Percentiles rank a stretch among this genome's conserved stretches.
Evolutionary conservation across 345 rosid species (phyloP).

Genomic region (Boechera retrofracta): DNA sequence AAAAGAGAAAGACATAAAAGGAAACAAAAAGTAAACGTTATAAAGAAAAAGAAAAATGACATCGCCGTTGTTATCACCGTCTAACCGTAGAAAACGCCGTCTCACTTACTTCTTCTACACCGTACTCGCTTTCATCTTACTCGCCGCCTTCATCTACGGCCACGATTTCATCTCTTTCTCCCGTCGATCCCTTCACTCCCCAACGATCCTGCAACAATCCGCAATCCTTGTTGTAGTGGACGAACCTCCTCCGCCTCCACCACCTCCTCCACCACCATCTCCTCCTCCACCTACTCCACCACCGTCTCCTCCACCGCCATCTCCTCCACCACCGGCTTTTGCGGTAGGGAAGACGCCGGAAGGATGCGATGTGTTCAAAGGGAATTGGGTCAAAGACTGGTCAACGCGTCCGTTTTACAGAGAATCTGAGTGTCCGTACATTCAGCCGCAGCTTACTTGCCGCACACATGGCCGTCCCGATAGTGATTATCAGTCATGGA

Average conservation of each 20-base stretch:
- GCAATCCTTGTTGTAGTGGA: not conserved
- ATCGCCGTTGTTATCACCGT: conserved; percentile 36
- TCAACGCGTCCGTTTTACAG: conserved; percentile 61
- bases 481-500: conserved; percentile 68
- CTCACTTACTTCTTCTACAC: conserved; percentile 67
- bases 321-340: conserved; percentile 29
- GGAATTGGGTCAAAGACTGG: conserved; percentile 81
- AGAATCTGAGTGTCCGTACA: conserved; percentile 89
- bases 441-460: conserved; percentile 90
- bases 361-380: conserved; percentile 75
- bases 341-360: conserved; percentile 54
- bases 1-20: not conserved
- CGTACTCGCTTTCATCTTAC: conserved; percentile 61
- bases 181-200: conserved; percentile 51
- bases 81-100: conserved; percentile 60
- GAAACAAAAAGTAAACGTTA: not conserved
- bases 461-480: conserved; percentile 80
- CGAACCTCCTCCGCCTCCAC: conserved; percentile 9
- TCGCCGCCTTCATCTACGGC: conserved; percentile 67
- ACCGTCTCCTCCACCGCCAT: not conserved
- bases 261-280: not conserved
- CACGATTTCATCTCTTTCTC: conserved; percentile 68
- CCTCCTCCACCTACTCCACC: conserved; percentile 28
- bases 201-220: conserved; percentile 28
- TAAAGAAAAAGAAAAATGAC: conserved; percentile 15